Percentiles rank a stretch among this genome's conserved stretches.
Evolutionary conservation across 2,329 filamentous ascomycete species (phyloP).

Genomic region (Colletotrichum sp.): DNA sequence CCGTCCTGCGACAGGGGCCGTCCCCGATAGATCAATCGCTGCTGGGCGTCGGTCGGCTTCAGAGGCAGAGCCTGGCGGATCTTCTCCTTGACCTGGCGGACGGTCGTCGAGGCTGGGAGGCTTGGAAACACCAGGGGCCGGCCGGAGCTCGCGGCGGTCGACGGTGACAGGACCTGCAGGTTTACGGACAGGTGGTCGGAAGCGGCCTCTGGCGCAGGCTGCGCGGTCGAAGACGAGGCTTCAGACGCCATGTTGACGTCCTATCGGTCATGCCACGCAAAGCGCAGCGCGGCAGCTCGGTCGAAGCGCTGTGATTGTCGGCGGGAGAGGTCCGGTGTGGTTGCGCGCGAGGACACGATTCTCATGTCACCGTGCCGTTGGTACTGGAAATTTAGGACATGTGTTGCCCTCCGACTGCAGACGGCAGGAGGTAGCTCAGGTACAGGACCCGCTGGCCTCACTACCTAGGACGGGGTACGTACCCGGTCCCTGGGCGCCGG

Average conservation of each 20-base stretch:
- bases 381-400: conserved; percentile 15
- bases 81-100: conserved; percentile 62
- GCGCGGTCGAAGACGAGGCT: conserved; percentile 28
- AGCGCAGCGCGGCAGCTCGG: conserved; percentile 15
- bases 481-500: conserved; percentile 4
- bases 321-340: background rate
- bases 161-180: conserved; percentile 65
- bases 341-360: conserved; percentile 1
- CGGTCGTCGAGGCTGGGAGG: conserved; percentile 55
- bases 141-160: conserved; percentile 50
- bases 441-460: conserved; percentile 19
- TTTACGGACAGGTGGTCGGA: conserved; percentile 50
- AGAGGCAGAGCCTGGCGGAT: conserved; percentile 58
- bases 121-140: conserved; percentile 54
- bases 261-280: conserved; percentile 19
- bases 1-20: conserved; percentile 58
- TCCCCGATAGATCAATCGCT: conserved; percentile 67
- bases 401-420: conserved; percentile 18
- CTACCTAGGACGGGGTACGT: background rate
- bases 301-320: background rate
- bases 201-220: conserved; percentile 27
- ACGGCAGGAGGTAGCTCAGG: background rate
- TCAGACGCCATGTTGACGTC: conserved; percentile 44
- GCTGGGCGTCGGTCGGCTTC: conserved; percentile 57
- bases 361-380: conserved; percentile 14